Evolutionary conservation across 768 basidiomycete genomes (phyloP), one percentile per base, ranked within the genome.

Genomic region (Mycena chlorophos): DNA sequence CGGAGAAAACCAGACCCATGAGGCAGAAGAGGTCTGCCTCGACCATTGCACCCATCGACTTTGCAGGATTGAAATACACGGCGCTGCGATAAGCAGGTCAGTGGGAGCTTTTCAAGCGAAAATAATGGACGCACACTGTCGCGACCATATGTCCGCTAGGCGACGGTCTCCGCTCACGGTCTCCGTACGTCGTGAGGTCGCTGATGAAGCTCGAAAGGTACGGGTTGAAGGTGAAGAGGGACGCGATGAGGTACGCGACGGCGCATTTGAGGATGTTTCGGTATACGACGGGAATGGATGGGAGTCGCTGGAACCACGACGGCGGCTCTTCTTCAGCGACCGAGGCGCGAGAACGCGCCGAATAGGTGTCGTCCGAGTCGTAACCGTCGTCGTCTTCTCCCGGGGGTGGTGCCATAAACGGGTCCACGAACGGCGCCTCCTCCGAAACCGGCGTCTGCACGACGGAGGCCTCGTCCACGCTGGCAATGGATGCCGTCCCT

Each of bases 31-130:
- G 73, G 63, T 93, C 86, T 10, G 95, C 92, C 67, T 98, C 92
- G 38, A 96, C 69, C 94, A 98, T 98, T 0, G 81, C 89, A 4
- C 96, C 97, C 4, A 89, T 75, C 0, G 93, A 94, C 66, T 96
- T 94, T 25, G 94, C 94, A 3, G 96, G 96, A 63, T 95, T 93
- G 69, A 85, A 98, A 70, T 98, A 94, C 0, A 91, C 89, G 4
- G 84, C 84, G 56, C 90, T 87, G 62, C 29, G 30, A 45, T n/a
- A n/a, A 53, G 27, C 49, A 30, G 37, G 49, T 46, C 30, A 22
- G 49, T 52, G 47, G 10, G 23, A 39, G 20, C 8, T 29, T 28
- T 38, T 28, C 23, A 20, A 39, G 19, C 26, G 20, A 4, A 26
- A 37, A 56, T 34, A 50, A 47, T 22, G 16, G n/a, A 74, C 88